Percentiles rank a stretch among this genome's conserved stretches.
Evolutionary conservation across 139 green algal genomes (phyloP).

Genomic region (Picochlorum sp.): DNA sequence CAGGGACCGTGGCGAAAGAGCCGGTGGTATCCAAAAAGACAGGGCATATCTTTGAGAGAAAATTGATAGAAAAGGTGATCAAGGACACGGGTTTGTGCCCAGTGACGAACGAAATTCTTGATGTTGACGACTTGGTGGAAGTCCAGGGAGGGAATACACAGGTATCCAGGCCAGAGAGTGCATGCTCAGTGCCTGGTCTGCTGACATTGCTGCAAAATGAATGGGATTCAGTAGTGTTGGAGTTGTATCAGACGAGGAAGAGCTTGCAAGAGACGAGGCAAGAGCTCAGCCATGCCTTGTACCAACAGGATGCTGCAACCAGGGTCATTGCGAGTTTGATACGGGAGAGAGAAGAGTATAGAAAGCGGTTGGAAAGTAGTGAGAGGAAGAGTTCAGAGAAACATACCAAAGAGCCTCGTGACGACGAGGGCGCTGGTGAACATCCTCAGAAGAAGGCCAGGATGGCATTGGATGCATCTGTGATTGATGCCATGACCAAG

Average conservation of each 20-base stretch:
- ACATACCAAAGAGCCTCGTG: neutral
- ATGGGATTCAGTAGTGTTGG: conserved; percentile 91
- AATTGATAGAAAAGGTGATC: conserved; percentile 80
- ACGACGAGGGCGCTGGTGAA: neutral
- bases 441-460: conserved; percentile 8
- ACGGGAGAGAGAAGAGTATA: conserved; percentile 61
- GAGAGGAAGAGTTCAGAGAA: conserved; percentile 1
- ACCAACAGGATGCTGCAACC: conserved; percentile 91
- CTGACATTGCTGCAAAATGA: conserved; percentile 91
- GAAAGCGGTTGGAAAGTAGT: conserved; percentile 13
- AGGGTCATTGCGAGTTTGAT: conserved; percentile 65
- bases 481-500: conserved; percentile 31
- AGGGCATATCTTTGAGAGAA: conserved; percentile 82
- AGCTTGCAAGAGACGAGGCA: conserved; percentile 57
- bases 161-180: conserved; percentile 70
- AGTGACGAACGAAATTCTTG: conserved; percentile 63
- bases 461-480: conserved; percentile 27
- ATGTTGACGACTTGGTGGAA: conserved; percentile 72
- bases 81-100: conserved; percentile 79
- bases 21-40: conserved; percentile 77
- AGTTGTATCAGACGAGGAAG: conserved; percentile 69
- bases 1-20: conserved; percentile 73
- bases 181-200: conserved; percentile 86
- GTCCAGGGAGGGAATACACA: conserved; percentile 58
- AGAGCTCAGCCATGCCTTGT: conserved; percentile 90